phyloP scores from a whole-genome alignment of 2,329 filamentous ascomycete species.

The Fusarium sp. region DNA sequence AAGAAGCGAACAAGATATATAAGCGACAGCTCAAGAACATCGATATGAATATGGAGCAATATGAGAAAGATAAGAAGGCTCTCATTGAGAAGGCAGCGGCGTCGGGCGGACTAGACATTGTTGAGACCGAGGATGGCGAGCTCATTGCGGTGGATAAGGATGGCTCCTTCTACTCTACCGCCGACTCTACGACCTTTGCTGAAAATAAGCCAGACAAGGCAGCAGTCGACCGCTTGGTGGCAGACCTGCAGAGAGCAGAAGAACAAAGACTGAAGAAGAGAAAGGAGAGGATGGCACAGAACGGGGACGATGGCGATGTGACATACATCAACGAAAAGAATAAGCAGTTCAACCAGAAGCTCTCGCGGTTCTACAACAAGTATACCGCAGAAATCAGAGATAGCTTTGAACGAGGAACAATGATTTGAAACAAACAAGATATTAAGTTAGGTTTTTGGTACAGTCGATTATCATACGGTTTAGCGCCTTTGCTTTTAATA shows the following conservation, averaged over 20 bases:
- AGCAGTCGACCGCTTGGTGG: constrained; percentile 87
- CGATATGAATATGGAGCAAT: constrained; percentile 81
- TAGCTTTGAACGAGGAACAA: constrained; percentile 96
- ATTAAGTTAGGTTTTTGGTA: constrained; percentile 25
- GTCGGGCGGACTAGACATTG: constrained; percentile 86
- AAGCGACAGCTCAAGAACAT: constrained; percentile 87
- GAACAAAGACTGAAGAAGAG: constrained; percentile 87
- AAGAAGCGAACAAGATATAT: constrained; percentile 92
- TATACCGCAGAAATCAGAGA: constrained; percentile 97
- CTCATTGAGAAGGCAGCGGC: constrained; percentile 87
- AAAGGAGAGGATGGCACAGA: constrained; percentile 78
- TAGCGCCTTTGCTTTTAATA: constrained; percentile 43
- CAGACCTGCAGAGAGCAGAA: constrained; percentile 88
- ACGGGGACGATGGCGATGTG: constrained; percentile 88
- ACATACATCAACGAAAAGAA: constrained; percentile 99
- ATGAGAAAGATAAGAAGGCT: constrained; percentile 85
- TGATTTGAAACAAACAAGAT: constrained; percentile 71
- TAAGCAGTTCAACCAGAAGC: constrained; percentile 99
- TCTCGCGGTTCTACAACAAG: constrained; percentile 96
- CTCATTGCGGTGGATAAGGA: constrained; percentile 93
- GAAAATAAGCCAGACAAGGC: constrained; percentile 89
- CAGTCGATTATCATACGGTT: constrained; percentile 48
- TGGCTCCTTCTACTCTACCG: constrained; percentile 89
- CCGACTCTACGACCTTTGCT: constrained; percentile 82
- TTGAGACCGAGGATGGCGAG: constrained; percentile 95